Conservation (phyloP, 345 rosid genomes). For the Brassica napus region Da-Ae NC_063437.1:2445501-2446000, state of each 20-base stretch:
- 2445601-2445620: constrained; percentile 89
- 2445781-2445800: constrained; percentile 82
- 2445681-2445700: constrained; percentile 71
- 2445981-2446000: constrained; percentile 76
- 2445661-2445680: constrained; percentile 78
- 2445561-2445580: constrained; percentile 95
- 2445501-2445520: constrained; percentile 94
- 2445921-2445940: constrained; percentile 68
- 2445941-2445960: constrained; percentile 66
- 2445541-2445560: constrained; percentile 96
- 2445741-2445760: constrained; percentile 98
- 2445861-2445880: constrained; percentile 4
- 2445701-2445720: constrained; percentile 77
- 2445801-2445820: constrained; percentile 70
- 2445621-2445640: constrained; percentile 89
- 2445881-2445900: constrained; percentile 81
- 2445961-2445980: constrained; percentile 73
- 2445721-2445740: constrained; percentile 83
- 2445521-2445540: constrained; percentile 91
- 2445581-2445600: constrained; percentile 95
- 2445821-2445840: neutral
- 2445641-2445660: constrained; percentile 82
- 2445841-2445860: neutral
- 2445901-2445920: constrained; percentile 69
- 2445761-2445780: constrained; percentile 90